These are phyloP conservation scores for Metschnikowia gelsemii DNA, from an alignment of 805 yeast species.

Conservation along the genomic window DNA sequence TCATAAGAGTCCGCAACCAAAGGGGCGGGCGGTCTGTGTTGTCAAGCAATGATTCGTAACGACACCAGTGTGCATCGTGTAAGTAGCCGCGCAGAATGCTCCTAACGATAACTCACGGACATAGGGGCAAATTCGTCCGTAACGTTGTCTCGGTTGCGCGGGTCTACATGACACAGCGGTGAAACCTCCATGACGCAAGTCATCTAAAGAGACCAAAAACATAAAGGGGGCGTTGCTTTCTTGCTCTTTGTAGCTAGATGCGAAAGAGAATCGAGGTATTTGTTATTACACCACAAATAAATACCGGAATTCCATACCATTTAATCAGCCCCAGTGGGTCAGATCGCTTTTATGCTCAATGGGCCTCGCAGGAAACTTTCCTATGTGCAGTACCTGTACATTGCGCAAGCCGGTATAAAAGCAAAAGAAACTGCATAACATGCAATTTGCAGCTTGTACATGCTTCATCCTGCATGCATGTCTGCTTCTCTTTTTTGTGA, in stretches of 20 bases:
- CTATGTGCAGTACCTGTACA: not conserved
- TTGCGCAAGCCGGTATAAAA: conserved; percentile 1
- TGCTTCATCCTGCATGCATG: not conserved
- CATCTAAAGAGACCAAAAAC: not conserved
- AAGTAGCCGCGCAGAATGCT: not conserved
- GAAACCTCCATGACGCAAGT: not conserved
- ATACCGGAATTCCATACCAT: not conserved
- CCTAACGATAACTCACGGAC: conserved; percentile 4
- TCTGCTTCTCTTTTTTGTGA: not conserved
- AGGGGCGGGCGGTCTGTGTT: not conserved
- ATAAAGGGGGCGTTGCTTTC: not conserved
- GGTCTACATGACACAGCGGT: not conserved
- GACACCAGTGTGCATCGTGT: not conserved
- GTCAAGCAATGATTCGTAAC: conserved; percentile 1
- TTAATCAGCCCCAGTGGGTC: not conserved
- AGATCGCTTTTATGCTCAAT: not conserved
- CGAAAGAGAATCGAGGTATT: no score
- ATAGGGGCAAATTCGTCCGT: not conserved
- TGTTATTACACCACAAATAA: no score
- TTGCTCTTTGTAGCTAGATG: not conserved
- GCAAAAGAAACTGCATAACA: not conserved
- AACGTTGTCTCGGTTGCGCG: conserved; percentile 5
- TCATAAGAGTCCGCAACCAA: not conserved
- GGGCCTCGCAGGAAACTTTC: not conserved
- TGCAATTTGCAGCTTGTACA: conserved; percentile 1